Conservation (phyloP, 257 asterid genomes). For the Plantago ovata region DNA sequence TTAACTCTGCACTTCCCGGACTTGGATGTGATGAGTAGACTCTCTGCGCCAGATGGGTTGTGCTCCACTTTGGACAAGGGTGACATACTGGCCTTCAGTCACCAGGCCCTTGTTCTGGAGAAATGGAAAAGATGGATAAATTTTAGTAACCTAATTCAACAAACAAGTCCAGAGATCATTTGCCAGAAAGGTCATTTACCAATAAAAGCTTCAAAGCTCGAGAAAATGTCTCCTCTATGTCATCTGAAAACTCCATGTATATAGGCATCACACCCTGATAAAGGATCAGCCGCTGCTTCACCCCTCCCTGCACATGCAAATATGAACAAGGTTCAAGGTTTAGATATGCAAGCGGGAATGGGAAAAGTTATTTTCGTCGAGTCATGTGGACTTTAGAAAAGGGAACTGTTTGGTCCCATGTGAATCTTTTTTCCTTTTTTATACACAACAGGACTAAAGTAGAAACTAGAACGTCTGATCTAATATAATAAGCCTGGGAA, state of each 20-base stretch:
- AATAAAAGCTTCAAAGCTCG: constrained; percentile 74
- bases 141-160: neutral
- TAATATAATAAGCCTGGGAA: too few relatives aligned
- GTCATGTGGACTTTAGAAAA: neutral
- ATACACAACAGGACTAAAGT: too few relatives aligned
- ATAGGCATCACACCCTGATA: constrained; percentile 93
- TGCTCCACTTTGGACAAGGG: constrained; percentile 97
- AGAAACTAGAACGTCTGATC: too few relatives aligned
- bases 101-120: constrained; percentile 63
- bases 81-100: constrained; percentile 72
- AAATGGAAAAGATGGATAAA: constrained; percentile 3
- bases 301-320: constrained; percentile 59
- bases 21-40: constrained; percentile 95
- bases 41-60: constrained; percentile 98
- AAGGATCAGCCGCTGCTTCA: constrained; percentile 81
- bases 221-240: constrained; percentile 85
- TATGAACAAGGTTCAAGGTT: neutral
- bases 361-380: neutral
- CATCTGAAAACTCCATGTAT: constrained; percentile 79
- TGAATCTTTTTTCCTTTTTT: too few relatives aligned
- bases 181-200: constrained; percentile 38
- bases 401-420: too few relatives aligned
- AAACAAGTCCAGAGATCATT: neutral
- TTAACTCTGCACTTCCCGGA: constrained; percentile 74
- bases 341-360: neutral